Base-by-base conservation (phyloP, 169 alveolate genomes). In the Toxoplasma gondii region DNA sequence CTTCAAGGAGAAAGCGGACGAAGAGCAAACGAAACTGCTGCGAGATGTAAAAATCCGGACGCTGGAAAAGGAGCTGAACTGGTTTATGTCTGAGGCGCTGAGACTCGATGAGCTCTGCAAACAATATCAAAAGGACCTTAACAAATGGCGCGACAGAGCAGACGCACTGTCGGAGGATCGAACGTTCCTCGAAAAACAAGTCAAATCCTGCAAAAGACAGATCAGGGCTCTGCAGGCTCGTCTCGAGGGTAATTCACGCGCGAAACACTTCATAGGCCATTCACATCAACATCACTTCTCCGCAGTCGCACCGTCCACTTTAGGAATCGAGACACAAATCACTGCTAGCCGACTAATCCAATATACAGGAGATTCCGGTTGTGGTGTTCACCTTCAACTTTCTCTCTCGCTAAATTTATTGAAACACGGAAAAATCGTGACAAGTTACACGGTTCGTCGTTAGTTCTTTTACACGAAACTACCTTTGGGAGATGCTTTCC, bases 81-180 rank as follows among this genome's bases (percentile, higher is more conserved):
- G 96, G 96, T 95, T 95, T 54, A 94, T 93, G 80, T 45, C 94
- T 12, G 96, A 95, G 82, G 95, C 96, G 17, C 92, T 95, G 41
- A 67, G 96, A 34, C 96, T 95, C 34, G 96, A 95, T 41, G 92
- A 90, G 86, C 92, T 93, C 41, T 92, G 95, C 93, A 95, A 88
- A 67, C 74, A 53, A 29, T 91, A 92, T 88, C 92, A 93, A 84
- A 80, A 93, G 4, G 95, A 92, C 45, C 93, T 93, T 16, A 91
- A 88, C 45, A 91, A 83, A 45, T 93, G 95, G 94, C 92, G 93
- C 16, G 96, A 91, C 19, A 88, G 93, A n/a, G 93, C 94, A 27
- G 95, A 92, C 39, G 95, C 95, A 0, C 84, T 95, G 34, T 90
- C 93, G 38, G 96, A 95, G 80, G 96, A 95, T 43, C 93, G 96